Conservation (phyloP, 768 basidiomycete genomes). For the Termitomyces sp. region DNA sequence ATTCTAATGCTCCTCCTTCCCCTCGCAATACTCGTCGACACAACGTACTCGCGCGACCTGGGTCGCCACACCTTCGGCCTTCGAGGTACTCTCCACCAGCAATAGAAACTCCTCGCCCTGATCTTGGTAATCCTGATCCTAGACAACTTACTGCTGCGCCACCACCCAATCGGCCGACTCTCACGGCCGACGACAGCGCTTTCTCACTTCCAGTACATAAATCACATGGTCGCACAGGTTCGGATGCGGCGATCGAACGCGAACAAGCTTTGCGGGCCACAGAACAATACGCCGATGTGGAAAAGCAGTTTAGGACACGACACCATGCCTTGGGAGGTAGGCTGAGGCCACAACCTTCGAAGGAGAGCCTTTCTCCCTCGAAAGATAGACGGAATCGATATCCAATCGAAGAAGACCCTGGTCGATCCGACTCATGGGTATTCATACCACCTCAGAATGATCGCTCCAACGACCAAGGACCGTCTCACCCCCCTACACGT, state of each 20-base stretch:
- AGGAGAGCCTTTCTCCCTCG: constrained; percentile 23
- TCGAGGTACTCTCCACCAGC: constrained; percentile 31
- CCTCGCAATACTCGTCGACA: constrained; percentile 36
- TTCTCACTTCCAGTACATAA: constrained; percentile 28
- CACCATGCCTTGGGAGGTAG: constrained; percentile 23
- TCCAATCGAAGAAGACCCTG: constrained; percentile 22
- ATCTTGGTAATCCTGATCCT: not conserved
- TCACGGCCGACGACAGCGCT: constrained; percentile 35
- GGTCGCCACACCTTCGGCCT: constrained; percentile 30
- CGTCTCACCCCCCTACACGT: constrained; percentile 26
- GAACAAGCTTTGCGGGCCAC: constrained; percentile 37
- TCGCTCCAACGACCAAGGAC: constrained; percentile 28
- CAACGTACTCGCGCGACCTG: constrained; percentile 29
- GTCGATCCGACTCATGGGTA: constrained; percentile 24
- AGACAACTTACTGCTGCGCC: constrained; percentile 22
- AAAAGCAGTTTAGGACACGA: constrained; percentile 28
- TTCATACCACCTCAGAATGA: constrained; percentile 24
- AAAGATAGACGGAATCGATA: constrained; percentile 23
- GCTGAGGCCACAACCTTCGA: constrained; percentile 27
- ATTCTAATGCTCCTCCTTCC: constrained; percentile 29
- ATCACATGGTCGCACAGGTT: constrained; percentile 42
- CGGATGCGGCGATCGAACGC: constrained; percentile 49
- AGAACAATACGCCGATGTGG: constrained; percentile 32
- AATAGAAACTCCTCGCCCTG: constrained; percentile 14
- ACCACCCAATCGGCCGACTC: constrained; percentile 40